These are phyloP conservation scores for Camelina neglecta DNA, from an alignment of 345 rosid genomes.

Conservation along the genomic window DNA sequence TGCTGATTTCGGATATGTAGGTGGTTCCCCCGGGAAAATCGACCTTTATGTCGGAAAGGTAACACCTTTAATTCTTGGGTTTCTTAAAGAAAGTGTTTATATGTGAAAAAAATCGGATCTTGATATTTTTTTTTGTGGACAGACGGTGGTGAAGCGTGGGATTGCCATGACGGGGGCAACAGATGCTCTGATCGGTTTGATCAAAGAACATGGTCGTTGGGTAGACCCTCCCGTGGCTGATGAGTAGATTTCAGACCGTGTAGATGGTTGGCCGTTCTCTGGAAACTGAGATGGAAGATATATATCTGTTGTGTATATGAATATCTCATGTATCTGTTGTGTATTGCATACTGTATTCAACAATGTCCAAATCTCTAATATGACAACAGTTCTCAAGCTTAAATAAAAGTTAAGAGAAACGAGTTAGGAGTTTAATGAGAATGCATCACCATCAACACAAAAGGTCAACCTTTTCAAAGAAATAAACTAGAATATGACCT, in stretches of 20 bases:
- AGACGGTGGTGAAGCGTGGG: constrained; percentile 97
- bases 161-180: constrained; percentile 89
- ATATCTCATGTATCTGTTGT: constrained; percentile 24
- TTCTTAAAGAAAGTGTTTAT: constrained; percentile 14
- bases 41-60: constrained; percentile 98
- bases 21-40: constrained; percentile 97
- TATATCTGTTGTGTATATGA: background rate
- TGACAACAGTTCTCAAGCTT: background rate
- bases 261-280: constrained; percentile 1
- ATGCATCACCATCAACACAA: no score
- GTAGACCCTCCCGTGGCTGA: constrained; percentile 75
- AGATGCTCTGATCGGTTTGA: constrained; percentile 83
- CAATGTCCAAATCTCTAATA: constrained; percentile 24
- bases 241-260: constrained; percentile 26
- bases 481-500: background rate
- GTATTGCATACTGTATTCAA: constrained; percentile 16
- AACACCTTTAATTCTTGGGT: background rate
- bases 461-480: background rate
- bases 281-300: constrained; percentile 12
- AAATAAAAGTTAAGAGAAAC: background rate
- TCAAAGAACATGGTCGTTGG: constrained; percentile 97
- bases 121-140: constrained; percentile 33
- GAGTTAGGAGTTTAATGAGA: no score
- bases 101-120: background rate
- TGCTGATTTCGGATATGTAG: constrained; percentile 97